Conservation (phyloP, 2,329 filamentous ascomycete genomes). For the Verticillium nonalfalfae region DNA sequence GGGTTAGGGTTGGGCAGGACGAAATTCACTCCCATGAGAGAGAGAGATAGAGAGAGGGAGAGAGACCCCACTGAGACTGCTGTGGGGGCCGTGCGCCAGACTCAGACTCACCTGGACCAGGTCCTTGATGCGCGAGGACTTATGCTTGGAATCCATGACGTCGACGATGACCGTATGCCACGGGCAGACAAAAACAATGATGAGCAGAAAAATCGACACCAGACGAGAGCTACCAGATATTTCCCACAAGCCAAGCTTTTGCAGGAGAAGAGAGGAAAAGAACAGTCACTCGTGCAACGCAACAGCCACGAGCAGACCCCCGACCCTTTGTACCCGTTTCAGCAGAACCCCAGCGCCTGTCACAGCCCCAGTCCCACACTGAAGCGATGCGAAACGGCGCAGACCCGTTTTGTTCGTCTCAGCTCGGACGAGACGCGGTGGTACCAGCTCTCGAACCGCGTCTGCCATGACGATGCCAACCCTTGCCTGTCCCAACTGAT, state of each 20-base stretch:
- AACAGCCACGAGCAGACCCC: not conserved
- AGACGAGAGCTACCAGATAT: too few species aligned
- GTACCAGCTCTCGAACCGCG: too few species aligned
- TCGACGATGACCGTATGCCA: not conserved
- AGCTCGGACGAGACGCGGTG: not conserved
- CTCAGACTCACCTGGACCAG: constrained; percentile 9
- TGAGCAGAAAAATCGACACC: not conserved
- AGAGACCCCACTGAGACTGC: not conserved
- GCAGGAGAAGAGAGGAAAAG: not conserved
- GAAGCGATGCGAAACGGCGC: not conserved
- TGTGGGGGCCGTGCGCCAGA: not conserved
- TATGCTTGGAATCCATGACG: constrained; percentile 9
- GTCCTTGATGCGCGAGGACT: constrained; percentile 11
- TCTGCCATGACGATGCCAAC: too few species aligned
- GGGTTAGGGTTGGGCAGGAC: not conserved
- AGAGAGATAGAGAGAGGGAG: too few species aligned
- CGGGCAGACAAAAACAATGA: not conserved
- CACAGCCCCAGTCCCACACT: not conserved
- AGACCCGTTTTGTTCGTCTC: not conserved
- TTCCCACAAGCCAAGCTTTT: too few species aligned
- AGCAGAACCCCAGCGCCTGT: not conserved
- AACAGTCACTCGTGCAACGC: not conserved
- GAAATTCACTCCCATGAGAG: too few species aligned
- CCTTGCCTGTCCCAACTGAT: not conserved
- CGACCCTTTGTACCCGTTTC: not conserved